Percentiles rank a stretch among this genome's conserved stretches.
Evolutionary conservation across 192 early-diverging fungal genomes (phyloP).

Genomic region (Entomortierella beljakovae): DNA sequence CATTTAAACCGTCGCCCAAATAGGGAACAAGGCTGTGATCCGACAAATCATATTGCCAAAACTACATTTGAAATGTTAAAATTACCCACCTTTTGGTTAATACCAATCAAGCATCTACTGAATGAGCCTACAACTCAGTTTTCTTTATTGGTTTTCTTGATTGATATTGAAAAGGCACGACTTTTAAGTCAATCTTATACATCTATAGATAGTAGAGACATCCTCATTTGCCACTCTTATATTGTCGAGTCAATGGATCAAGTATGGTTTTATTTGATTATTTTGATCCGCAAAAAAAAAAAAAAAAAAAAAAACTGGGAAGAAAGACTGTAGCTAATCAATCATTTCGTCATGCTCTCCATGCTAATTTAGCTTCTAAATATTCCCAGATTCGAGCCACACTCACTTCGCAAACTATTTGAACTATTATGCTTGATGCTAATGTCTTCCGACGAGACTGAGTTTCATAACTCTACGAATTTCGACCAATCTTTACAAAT

Average conservation of each 20-base stretch:
- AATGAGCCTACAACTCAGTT: background rate
- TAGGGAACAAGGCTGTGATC: background rate
- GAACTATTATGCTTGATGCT: slow-evolving; percentile 21
- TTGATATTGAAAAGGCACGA: slow-evolving; percentile 35
- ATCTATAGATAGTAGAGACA: background rate
- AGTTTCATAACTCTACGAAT: background rate
- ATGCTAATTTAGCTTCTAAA: slow-evolving; percentile 3
- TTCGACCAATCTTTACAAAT: slow-evolving; percentile 2
- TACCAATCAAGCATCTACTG: background rate
- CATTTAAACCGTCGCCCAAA: slow-evolving; percentile 11
- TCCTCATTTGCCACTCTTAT: slow-evolving; percentile 10
- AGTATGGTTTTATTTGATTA: background rate
- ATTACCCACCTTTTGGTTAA: slow-evolving; percentile 11
- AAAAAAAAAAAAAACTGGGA: too few species aligned
- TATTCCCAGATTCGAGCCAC: background rate
- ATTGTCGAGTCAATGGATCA: background rate
- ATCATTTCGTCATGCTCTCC: background rate
- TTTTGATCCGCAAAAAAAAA: too few species aligned
- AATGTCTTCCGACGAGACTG: background rate
- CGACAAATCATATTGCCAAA: background rate
- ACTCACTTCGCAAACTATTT: slow-evolving; percentile 9
- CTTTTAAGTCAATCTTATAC: background rate
- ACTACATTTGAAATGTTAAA: background rate
- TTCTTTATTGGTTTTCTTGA: slow-evolving; percentile 10
- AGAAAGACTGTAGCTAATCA: too few species aligned